phyloP scores from a whole-genome alignment of 768 basidiomycete species.

The Lyophyllum decastes region DNA sequence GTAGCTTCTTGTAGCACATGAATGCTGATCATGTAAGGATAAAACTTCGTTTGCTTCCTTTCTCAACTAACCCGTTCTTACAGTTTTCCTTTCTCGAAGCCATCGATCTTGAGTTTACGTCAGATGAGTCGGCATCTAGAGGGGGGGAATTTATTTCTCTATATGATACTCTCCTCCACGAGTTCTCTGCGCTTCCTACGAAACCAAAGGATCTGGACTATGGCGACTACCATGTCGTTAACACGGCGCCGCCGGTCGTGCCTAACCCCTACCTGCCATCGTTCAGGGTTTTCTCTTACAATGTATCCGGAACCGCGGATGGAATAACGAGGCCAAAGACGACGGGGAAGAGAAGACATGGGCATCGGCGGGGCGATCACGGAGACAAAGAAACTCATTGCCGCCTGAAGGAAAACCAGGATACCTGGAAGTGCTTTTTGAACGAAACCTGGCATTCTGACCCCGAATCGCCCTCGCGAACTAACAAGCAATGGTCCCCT shows the following conservation, averaged over 20 bases:
- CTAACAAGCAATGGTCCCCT: constrained; percentile 69
- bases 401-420: constrained; percentile 48
- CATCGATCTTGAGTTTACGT: constrained; percentile 50
- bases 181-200: constrained; percentile 66
- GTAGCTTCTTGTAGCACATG: constrained; percentile 58
- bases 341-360: constrained; percentile 41
- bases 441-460: constrained; percentile 63
- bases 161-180: constrained; percentile 59
- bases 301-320: constrained; percentile 46
- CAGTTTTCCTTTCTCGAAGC: constrained; percentile 61
- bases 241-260: constrained; percentile 80
- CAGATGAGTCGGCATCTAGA: constrained; percentile 17
- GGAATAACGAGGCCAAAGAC: constrained; percentile 21
- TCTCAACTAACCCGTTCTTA: constrained; percentile 16
- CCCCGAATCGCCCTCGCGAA: constrained; percentile 67
- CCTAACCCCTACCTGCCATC: constrained; percentile 87
- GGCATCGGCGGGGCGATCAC: constrained; percentile 47
- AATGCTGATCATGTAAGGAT: constrained; percentile 73
- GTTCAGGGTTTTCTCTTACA: constrained; percentile 82
- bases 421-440: constrained; percentile 67
- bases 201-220: constrained; percentile 49
- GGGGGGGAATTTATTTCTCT: constrained; percentile 36
- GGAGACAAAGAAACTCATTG: constrained; percentile 49
- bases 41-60: background rate
- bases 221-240: constrained; percentile 74